Evolutionary conservation across 306 rosid species (phyloP).

Genomic region (Prunus padus): DNA sequence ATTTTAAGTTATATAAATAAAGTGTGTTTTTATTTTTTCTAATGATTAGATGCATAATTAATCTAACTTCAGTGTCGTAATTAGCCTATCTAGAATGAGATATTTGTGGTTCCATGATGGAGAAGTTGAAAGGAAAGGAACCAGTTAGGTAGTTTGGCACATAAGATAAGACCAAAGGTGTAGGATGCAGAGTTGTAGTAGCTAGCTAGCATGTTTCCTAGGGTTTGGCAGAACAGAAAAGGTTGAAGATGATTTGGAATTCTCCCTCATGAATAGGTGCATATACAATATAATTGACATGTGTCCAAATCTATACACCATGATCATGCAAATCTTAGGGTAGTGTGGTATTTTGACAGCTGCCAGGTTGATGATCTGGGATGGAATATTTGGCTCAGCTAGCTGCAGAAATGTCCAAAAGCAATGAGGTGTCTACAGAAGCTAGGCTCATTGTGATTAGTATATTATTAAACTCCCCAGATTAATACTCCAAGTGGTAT

Average conservation of each 20-base stretch:
- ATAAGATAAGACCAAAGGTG: too few relatives aligned
- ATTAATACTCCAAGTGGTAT: constrained; percentile 40
- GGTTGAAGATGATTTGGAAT: constrained; percentile 1
- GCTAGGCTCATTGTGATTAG: constrained; percentile 32
- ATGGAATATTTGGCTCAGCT: constrained; percentile 37
- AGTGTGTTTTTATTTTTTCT: background rate
- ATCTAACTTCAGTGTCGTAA: background rate
- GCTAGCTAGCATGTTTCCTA: background rate
- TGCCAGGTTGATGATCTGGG: constrained; percentile 26
- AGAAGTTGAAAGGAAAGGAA: background rate
- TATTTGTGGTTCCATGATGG: background rate
- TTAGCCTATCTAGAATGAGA: too few relatives aligned
- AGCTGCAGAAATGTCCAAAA: constrained; percentile 57
- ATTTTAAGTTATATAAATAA: background rate
- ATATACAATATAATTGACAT: constrained; percentile 13
- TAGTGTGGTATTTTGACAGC: constrained; percentile 34
- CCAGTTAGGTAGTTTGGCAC: too few relatives aligned
- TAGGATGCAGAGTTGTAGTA: background rate
- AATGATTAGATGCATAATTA: background rate
- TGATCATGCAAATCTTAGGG: constrained; percentile 20
- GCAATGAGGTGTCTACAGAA: constrained; percentile 36
- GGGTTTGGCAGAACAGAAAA: constrained; percentile 1
- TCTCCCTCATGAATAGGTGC: constrained; percentile 8
- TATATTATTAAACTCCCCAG: constrained; percentile 18
- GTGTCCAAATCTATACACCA: constrained; percentile 8